phyloP scores from a whole-genome alignment of 2,329 filamentous ascomycete genomes.

The Hirsutella rhossiliensis region DNA sequence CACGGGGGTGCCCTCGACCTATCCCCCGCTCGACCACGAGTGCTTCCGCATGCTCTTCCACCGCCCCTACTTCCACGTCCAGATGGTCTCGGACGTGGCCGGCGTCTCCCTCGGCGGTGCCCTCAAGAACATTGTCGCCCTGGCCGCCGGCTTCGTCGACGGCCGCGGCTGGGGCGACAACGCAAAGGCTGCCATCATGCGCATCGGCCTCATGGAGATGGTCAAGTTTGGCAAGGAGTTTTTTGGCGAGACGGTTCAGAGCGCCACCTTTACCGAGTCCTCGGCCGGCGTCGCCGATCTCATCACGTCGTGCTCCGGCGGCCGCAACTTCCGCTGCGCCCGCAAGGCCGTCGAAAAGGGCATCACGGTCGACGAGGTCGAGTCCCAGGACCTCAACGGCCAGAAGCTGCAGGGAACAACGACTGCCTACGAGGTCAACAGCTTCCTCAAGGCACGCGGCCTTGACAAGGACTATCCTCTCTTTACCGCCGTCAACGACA shows the following conservation, averaged over 20 bases:
- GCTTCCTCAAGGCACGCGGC: conserved; percentile 68
- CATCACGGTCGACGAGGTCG: conserved; percentile 73
- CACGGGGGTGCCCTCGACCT: conserved; percentile 65
- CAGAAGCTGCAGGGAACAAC: conserved; percentile 93
- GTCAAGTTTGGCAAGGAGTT: conserved; percentile 91
- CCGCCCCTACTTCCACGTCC: conserved; percentile 93
- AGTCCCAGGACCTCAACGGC: conserved; percentile 81
- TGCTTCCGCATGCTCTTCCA: conserved; percentile 83
- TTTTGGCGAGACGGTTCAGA: conserved; percentile 70
- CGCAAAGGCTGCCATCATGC: conserved; percentile 97
- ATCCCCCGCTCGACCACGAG: conserved; percentile 74
- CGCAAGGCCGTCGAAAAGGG: conserved; percentile 75
- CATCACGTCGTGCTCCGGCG: conserved; percentile 86
- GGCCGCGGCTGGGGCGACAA: conserved; percentile 97
- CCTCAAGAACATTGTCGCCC: conserved; percentile 90
- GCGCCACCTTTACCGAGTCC: conserved; percentile 90
- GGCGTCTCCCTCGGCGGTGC: conserved; percentile 91
- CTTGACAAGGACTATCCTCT: conserved; percentile 78
- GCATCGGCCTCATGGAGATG: conserved; percentile 90
- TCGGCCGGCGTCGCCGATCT: conserved; percentile 90
- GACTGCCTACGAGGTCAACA: conserved; percentile 84
- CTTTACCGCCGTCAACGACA: conserved; percentile 77
- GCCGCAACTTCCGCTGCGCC: conserved; percentile 88
- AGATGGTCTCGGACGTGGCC: conserved; percentile 88
- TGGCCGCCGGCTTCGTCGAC: conserved; percentile 90